Evolutionary conservation across 1,284 basidiomycete genomes (phyloP).

Genomic region (Moesziomyces parantarcticus): DNA sequence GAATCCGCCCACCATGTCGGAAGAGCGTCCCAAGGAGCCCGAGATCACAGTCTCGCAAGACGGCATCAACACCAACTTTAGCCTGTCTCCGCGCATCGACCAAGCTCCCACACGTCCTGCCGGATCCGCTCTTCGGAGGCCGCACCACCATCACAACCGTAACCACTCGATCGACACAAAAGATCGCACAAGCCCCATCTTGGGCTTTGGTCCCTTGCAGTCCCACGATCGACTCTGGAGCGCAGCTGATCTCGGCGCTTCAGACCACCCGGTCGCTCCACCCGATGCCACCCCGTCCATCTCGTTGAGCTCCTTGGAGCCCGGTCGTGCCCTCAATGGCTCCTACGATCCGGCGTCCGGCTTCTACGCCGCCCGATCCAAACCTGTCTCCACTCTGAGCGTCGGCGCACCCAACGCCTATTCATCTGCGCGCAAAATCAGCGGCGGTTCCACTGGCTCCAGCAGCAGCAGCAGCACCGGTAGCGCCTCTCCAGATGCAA

Average conservation of each 20-base stretch:
- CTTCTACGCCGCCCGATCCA: slow-evolving; percentile 13
- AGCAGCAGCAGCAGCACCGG: slow-evolving; percentile 28
- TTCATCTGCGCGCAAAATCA: slow-evolving; percentile 31
- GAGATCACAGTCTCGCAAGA: slow-evolving; percentile 46
- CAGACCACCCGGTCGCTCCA: slow-evolving; percentile 7
- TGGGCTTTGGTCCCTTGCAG: slow-evolving; percentile 46
- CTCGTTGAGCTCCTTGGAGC: slow-evolving; percentile 15
- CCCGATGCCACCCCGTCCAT: slow-evolving; percentile 11
- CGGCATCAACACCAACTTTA: slow-evolving; percentile 46
- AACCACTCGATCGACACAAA: slow-evolving; percentile 54
- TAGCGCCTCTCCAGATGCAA: slow-evolving; percentile 35
- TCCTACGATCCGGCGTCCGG: slow-evolving; percentile 14
- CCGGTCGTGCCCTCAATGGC: slow-evolving; percentile 24
- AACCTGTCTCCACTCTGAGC: slow-evolving; percentile 4
- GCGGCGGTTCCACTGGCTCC: slow-evolving; percentile 30
- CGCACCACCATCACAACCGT: slow-evolving; percentile 42
- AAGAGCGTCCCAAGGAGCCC: slow-evolving; percentile 33
- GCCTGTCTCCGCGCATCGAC: slow-evolving; percentile 37
- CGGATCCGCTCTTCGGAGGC: slow-evolving; percentile 21
- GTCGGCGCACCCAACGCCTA: slow-evolving; percentile 12
- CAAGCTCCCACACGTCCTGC: slow-evolving; percentile 27
- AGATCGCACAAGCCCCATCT: slow-evolving; percentile 49
- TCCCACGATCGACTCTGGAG: slow-evolving; percentile 29
- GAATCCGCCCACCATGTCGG: slow-evolving; percentile 18
- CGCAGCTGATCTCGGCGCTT: slow-evolving; percentile 16